Percentiles rank a stretch among this genome's conserved stretches.
Conservation (phyloP, 2,329 filamentous ascomycete species). For the Penicillium sp. region DNA sequence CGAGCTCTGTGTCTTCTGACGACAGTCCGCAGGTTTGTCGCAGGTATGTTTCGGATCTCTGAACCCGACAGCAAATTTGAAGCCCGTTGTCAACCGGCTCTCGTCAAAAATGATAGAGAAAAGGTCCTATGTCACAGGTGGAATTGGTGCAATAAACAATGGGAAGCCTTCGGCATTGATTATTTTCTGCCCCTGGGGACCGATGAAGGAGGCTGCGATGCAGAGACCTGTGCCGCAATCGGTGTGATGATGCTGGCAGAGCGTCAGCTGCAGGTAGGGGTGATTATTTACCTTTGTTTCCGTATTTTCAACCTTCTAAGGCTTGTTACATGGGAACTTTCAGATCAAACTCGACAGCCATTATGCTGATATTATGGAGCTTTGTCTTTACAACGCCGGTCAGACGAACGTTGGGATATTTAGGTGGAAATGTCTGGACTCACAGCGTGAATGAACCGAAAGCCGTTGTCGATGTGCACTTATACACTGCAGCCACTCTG, state of each 20-base stretch:
- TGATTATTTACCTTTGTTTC: background rate
- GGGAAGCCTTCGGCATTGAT: conserved; percentile 60
- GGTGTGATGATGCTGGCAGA: conserved; percentile 62
- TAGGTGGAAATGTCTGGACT: conserved; percentile 59
- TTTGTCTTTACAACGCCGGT: conserved; percentile 61
- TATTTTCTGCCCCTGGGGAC: conserved; percentile 60
- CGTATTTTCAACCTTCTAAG: background rate
- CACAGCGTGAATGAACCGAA: conserved; percentile 26
- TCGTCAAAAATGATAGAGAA: conserved; percentile 62
- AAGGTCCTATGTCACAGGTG: conserved; percentile 64
- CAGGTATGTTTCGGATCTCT: conserved; percentile 53
- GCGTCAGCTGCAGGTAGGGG: conserved; percentile 51
- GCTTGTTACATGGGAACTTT: background rate
- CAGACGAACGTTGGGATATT: conserved; percentile 54
- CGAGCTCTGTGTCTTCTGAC: conserved; percentile 62
- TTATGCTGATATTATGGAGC: conserved; percentile 61
- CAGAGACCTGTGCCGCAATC: conserved; percentile 62
- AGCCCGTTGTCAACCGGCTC: conserved; percentile 46
- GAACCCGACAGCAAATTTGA: conserved; percentile 24
- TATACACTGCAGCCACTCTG: conserved; percentile 55
- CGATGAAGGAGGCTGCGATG: conserved; percentile 63
- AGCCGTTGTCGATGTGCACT: conserved; percentile 53
- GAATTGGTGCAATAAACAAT: conserved; percentile 59
- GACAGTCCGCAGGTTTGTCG: too few species aligned
- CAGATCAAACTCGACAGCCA: conserved; percentile 51